Percentiles rank a stretch among this genome's conserved stretches.
Evolutionary conservation across 495 filamentous ascomycete genomes (phyloP).

Genomic region (Endocarpon pusillum): DNA sequence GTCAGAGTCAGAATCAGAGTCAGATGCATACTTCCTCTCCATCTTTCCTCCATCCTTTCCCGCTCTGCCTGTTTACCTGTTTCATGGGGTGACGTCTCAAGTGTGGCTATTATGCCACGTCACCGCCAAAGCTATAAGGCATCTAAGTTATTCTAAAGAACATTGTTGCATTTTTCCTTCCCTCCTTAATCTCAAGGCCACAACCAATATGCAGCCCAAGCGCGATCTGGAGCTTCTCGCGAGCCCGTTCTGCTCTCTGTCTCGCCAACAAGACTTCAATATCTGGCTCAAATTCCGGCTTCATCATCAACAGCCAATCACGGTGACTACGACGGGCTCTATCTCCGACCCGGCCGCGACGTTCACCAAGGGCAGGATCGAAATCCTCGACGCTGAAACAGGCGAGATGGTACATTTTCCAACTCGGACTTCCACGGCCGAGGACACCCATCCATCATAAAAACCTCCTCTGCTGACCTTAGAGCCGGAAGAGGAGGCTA

Average conservation of each 20-base stretch:
- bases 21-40: no score
- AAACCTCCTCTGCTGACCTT: neutral
- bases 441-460: neutral
- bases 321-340: neutral
- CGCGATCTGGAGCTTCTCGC: neutral
- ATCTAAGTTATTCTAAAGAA: no score
- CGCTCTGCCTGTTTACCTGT: no score
- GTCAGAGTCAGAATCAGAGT: no score
- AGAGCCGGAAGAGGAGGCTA: neutral
- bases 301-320: neutral
- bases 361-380: neutral
- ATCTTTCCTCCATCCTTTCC: no score
- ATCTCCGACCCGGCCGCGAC: neutral
- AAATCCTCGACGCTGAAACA: constrained; percentile 2
- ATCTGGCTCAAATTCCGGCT: neutral
- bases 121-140: no score
- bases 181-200: no score
- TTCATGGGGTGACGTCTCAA: no score
- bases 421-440: neutral
- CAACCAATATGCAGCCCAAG: neutral
- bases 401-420: neutral
- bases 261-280: neutral
- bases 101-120: no score
- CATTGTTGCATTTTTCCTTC: no score
- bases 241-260: neutral